These are phyloP conservation scores for Narthecium ossifragum DNA, from an alignment of 106 monocot species.

Conservation along the genomic window DNA sequence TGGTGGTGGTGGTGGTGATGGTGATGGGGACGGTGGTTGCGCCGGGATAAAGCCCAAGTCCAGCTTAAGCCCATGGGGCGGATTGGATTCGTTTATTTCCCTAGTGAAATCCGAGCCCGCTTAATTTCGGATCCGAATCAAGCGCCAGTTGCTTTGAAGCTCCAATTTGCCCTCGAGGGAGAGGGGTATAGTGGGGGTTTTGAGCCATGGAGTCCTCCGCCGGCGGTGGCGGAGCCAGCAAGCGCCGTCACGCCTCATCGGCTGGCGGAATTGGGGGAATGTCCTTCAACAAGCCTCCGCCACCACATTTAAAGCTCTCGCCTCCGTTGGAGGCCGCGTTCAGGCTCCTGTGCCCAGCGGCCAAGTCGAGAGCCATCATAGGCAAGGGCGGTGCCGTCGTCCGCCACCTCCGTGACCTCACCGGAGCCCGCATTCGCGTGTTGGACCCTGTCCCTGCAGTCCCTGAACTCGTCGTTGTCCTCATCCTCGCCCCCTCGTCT, in stretches of 20 bases:
- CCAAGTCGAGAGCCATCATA: slow-evolving; percentile 34
- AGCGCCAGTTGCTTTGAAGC: no score
- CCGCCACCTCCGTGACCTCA: slow-evolving; percentile 41
- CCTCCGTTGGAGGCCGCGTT: slow-evolving; percentile 24
- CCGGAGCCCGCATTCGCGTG: slow-evolving; percentile 35
- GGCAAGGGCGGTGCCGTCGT: slow-evolving; percentile 49
- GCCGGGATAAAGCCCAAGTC: no score
- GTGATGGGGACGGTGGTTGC: no score
- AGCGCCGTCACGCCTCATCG: slow-evolving; percentile 18
- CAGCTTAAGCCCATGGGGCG: no score
- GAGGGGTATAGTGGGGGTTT: no score
- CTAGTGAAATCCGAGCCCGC: no score
- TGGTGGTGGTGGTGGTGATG: no score
- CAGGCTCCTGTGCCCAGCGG: slow-evolving; percentile 58
- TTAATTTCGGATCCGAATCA: no score
- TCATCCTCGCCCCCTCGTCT: slow-evolving; percentile 19
- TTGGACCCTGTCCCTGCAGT: slow-evolving; percentile 41
- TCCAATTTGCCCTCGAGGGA: background rate
- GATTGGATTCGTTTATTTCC: no score
- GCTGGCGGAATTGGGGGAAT: no score
- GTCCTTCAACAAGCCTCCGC: slow-evolving; percentile 4
- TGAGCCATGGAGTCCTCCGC: background rate
- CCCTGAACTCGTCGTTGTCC: slow-evolving; percentile 46
- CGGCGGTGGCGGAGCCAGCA: background rate
- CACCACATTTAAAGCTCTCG: slow-evolving; percentile 3